Evolutionary conservation across 176 grass and related monocot genomes (phyloP).

Genomic region (Musa troglodytarum): DNA sequence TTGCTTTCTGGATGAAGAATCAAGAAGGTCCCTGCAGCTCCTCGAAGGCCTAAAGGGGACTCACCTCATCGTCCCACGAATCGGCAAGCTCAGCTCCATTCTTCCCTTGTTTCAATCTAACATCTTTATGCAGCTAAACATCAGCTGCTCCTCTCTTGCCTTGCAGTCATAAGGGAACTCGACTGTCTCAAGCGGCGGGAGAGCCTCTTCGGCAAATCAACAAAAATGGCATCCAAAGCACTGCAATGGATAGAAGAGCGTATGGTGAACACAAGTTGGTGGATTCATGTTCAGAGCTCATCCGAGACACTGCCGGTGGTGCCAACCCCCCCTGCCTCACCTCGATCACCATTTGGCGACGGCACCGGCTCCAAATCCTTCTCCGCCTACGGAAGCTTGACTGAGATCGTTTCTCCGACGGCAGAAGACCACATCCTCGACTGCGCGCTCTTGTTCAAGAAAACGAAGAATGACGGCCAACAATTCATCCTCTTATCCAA

Average conservation of each 20-base stretch:
- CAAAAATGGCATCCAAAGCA: constrained; percentile 51
- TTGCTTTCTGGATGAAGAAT: constrained; percentile 73
- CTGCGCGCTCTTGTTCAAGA: constrained; percentile 48
- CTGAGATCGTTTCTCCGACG: constrained; percentile 49
- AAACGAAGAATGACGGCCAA: constrained; percentile 23
- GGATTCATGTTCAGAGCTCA: constrained; percentile 82
- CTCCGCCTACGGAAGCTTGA: background rate
- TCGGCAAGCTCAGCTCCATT: constrained; percentile 38
- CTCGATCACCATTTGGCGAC: constrained; percentile 21
- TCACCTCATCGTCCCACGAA: constrained; percentile 57
- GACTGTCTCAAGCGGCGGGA: constrained; percentile 68
- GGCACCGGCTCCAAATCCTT: too few species aligned
- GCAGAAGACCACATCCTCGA: constrained; percentile 68
- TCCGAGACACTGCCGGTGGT: constrained; percentile 49
- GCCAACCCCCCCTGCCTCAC: constrained; percentile 81
- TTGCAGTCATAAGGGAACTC: constrained; percentile 76
- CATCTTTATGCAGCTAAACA: constrained; percentile 3
- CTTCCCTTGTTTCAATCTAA: background rate
- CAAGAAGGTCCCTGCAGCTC: constrained; percentile 52
- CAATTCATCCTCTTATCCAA: constrained; percentile 52
- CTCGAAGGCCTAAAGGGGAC: constrained; percentile 79
- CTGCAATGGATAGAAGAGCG: constrained; percentile 85
- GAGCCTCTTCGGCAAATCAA: constrained; percentile 47
- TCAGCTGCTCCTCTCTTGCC: background rate
- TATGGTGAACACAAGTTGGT: constrained; percentile 63